A percentile compares a stretch with the other conserved stretches of the same genome.
phyloP scores from a whole-genome alignment of 768 basidiomycete species.

The Tylopilus felleus region DNA sequence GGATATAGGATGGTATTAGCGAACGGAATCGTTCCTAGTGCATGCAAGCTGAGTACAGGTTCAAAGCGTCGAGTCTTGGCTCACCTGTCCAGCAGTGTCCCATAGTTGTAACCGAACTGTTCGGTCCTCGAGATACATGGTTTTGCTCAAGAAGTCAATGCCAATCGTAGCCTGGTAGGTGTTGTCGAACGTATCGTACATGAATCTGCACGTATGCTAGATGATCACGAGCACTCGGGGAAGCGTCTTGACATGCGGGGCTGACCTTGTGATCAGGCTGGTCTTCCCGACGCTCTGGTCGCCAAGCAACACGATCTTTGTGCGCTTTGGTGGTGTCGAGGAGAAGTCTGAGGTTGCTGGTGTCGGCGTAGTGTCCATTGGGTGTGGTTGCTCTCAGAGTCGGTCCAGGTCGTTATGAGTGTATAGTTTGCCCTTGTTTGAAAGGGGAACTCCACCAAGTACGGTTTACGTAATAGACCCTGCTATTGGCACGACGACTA shows the following conservation, averaged over 20 bases:
- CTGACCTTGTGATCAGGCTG: slow-evolving; percentile 90
- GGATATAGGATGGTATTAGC: slow-evolving; percentile 96
- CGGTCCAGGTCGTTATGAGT: slow-evolving; percentile 14
- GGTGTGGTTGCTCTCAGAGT: background rate
- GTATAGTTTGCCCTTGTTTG: slow-evolving; percentile 28
- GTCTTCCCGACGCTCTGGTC: slow-evolving; percentile 99
- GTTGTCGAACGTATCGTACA: slow-evolving; percentile 99
- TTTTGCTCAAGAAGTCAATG: slow-evolving; percentile 99
- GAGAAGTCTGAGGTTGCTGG: slow-evolving; percentile 82
- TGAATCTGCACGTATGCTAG: slow-evolving; percentile 57
- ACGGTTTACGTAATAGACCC: slow-evolving; percentile 4
- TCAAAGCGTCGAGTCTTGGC: slow-evolving; percentile 10
- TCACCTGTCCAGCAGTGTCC: slow-evolving; percentile 96
- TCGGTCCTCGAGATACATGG: slow-evolving; percentile 98
- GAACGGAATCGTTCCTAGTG: slow-evolving; percentile 92
- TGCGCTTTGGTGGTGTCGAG: slow-evolving; percentile 87
- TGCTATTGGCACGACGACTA: slow-evolving; percentile 24
- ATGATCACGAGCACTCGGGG: slow-evolving; percentile 2
- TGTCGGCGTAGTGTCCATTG: slow-evolving; percentile 56
- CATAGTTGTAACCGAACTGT: slow-evolving; percentile 96
- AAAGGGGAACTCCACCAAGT: background rate
- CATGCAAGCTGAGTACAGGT: background rate
- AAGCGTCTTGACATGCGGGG: slow-evolving; percentile 11
- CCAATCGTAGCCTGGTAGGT: slow-evolving; percentile 98
- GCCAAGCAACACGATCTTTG: slow-evolving; percentile 93